Evolutionary conservation across 164 flowering plant genomes (phyloP).

Genomic region (Kalanchoe fedtschenkoi): DNA sequence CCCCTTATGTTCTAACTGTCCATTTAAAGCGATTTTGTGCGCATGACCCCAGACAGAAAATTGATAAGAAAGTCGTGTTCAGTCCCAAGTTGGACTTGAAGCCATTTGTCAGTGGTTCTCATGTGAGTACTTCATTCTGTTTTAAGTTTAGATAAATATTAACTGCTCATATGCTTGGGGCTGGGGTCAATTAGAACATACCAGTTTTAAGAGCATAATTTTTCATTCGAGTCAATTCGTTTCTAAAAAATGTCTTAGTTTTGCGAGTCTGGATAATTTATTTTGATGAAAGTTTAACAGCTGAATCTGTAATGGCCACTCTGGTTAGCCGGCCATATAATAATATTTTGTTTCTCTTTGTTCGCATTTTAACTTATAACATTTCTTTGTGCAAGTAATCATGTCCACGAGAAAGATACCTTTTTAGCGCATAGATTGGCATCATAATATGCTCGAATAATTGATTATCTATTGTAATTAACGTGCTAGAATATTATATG

Average conservation of each 20-base stretch:
- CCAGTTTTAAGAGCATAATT: background rate
- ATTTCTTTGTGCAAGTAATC: background rate
- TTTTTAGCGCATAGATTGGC: background rate
- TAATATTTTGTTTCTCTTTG: background rate
- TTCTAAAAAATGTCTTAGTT: background rate
- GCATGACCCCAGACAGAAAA: conserved; percentile 59
- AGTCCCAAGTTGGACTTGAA: conserved; percentile 62
- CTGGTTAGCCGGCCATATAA: background rate
- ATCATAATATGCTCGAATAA: background rate
- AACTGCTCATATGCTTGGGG: conserved; percentile 1
- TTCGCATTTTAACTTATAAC: background rate
- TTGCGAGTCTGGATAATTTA: background rate
- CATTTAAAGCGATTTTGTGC: conserved; percentile 89
- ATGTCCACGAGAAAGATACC: background rate
- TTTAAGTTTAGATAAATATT: conserved; percentile 4
- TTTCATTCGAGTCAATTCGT: background rate
- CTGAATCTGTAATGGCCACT: background rate
- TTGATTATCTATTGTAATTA: background rate
- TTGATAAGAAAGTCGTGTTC: conserved; percentile 64
- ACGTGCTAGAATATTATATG: background rate
- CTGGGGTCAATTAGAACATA: background rate
- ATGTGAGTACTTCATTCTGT: conserved; percentile 42
- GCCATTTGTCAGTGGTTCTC: conserved; percentile 66
- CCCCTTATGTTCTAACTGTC: conserved; percentile 82
- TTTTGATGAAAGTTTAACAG: background rate